Base-by-base conservation (phyloP, 176 grass and related monocot species). In the Triticum monococcum region DNA sequence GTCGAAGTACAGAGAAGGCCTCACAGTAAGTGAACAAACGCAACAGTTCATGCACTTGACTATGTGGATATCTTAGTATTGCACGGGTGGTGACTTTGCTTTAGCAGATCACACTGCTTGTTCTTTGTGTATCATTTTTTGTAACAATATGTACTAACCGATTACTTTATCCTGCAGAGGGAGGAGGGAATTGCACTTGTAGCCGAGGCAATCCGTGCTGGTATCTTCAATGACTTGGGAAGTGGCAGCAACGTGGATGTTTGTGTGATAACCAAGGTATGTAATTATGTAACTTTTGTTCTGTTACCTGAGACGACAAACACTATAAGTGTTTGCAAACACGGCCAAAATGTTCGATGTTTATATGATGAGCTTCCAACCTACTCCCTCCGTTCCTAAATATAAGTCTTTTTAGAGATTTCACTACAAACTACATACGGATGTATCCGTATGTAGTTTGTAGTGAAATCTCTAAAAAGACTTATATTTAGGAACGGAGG, bases 191-290 rank as follows among this genome's bases (percentile, higher is more conserved):
- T 98, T 87, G 78, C 86, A 57, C 74, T 98, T 72, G 96, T 98
- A 23, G 41, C 77, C 1, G 90, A 95, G 16, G 96, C 96, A 76
- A 95, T 98, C 61, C 84, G 86, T 43, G 89, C 88, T 62, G 96
- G 96, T 75, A 98, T 98, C 71, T 98, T 98, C 81, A 95, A 98
- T 88, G 96, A 98, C 80, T 81, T 95, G 81, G 96, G 96, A 37
- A 98, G 96, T 91, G 96, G 96, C 20, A 98, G 96, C 90, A 98
- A 98, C 9, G 93, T 98, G 14, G 96, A 98, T 71, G 88, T 98
- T 70, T 98, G 93, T 52, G 93, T 98, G 57, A 98, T 99, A 84
- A 99, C 97, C n/a, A 97, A 99, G 92, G 94, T 99, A 87, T 50
- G 25, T 78, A 59, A 59, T 59, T 59, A 59, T 22, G 56, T 59